These are phyloP conservation scores for Sporobolomyces roseus DNA, from an alignment of 768 basidiomycete genomes.

Conservation along the genomic window DNA sequence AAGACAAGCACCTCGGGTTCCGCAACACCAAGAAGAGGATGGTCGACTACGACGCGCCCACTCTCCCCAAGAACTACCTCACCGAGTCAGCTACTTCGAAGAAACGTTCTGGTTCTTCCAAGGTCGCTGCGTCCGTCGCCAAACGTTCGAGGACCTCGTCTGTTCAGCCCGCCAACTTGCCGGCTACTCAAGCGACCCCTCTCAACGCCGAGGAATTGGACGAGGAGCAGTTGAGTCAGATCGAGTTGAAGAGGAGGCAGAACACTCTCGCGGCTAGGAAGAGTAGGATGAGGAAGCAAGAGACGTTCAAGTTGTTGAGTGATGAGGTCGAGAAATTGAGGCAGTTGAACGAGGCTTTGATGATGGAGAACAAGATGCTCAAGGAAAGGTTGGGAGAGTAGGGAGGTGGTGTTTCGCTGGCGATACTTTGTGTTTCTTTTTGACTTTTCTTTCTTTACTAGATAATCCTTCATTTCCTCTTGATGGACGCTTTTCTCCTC, in stretches of 20 bases:
- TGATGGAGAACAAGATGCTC: constrained; percentile 7
- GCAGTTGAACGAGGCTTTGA: constrained; percentile 26
- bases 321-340: constrained; percentile 39
- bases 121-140: constrained; percentile 4
- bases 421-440: background rate
- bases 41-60: constrained; percentile 43
- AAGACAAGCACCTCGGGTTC: constrained; percentile 42
- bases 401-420: background rate
- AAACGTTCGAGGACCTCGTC: constrained; percentile 12
- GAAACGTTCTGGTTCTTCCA: constrained; percentile 38
- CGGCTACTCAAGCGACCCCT: constrained; percentile 18
- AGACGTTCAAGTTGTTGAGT: constrained; percentile 66
- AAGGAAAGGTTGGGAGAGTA: constrained; percentile 8
- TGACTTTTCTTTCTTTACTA: background rate
- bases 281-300: constrained; percentile 68
- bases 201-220: constrained; percentile 34
- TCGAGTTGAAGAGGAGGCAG: constrained; percentile 71
- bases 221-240: constrained; percentile 53
- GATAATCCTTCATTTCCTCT: too few relatives aligned
- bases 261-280: constrained; percentile 83
- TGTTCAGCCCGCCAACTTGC: background rate
- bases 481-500: too few relatives aligned
- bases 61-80: constrained; percentile 42
- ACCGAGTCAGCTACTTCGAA: constrained; percentile 42
- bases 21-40: constrained; percentile 42